These are phyloP conservation scores for Ilyonectria destructans DNA, from an alignment of 2,329 filamentous ascomycete genomes.

Conservation along the genomic window DNA sequence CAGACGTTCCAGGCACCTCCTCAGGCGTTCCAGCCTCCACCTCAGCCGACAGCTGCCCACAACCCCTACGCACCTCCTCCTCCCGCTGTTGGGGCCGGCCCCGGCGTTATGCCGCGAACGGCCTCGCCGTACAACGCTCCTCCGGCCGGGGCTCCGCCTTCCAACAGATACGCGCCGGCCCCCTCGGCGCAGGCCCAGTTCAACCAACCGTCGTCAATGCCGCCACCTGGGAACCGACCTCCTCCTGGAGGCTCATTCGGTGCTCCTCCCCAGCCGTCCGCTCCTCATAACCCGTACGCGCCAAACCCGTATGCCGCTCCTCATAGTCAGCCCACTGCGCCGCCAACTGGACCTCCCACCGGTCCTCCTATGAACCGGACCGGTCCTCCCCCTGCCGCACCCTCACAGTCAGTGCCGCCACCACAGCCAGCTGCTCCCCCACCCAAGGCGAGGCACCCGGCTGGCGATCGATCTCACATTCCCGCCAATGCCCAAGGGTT, in stretches of 20 bases:
- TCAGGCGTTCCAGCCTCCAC: neutral
- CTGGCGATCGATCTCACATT: conserved; percentile 93
- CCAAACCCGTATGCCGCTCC: conserved; percentile 66
- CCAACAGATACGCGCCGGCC: conserved; percentile 83
- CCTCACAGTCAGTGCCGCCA: conserved; percentile 59
- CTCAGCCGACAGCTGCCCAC: conserved; percentile 76
- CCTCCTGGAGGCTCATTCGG: conserved; percentile 63
- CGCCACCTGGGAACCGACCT: conserved; percentile 63
- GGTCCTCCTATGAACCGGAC: conserved; percentile 52
- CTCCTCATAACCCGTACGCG: conserved; percentile 72
- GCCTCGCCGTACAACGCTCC: conserved; percentile 91
- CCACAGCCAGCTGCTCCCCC: conserved; percentile 65
- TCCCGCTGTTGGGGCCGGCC: conserved; percentile 76
- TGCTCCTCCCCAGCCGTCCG: conserved; percentile 64
- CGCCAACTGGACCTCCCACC: conserved; percentile 59
- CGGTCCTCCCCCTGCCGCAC: conserved; percentile 49
- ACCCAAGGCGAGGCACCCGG: conserved; percentile 78
- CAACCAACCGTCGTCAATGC: conserved; percentile 61
- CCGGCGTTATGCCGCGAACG: conserved; percentile 79
- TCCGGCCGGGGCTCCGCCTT: conserved; percentile 78
- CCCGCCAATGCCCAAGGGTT: conserved; percentile 82
- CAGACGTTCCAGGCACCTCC: conserved; percentile 62
- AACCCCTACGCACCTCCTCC: conserved; percentile 66
- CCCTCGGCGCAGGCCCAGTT: conserved; percentile 70
- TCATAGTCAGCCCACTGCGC: conserved; percentile 56